Conservation (phyloP, 2,329 filamentous ascomycete species). For the Penicillium hesseltinei region DNA sequence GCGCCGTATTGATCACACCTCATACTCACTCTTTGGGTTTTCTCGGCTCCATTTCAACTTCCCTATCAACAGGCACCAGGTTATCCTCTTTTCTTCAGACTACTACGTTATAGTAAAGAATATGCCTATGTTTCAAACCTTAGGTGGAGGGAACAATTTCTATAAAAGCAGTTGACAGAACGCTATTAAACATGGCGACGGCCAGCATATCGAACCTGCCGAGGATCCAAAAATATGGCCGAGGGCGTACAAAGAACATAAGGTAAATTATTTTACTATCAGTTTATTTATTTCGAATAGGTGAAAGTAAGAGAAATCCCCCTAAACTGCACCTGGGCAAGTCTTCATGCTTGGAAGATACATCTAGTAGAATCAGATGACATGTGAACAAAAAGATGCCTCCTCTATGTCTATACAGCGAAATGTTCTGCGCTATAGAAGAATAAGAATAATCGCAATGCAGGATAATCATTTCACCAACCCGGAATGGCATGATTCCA, state of each 20-base stretch:
- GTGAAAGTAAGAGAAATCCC: not conserved
- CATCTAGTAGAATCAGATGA: not conserved
- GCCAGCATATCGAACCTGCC: constrained; percentile 21
- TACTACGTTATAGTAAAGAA: constrained; percentile 89
- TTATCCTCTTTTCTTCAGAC: constrained; percentile 57
- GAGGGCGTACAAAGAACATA: too few species aligned
- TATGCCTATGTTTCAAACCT: constrained; percentile 71
- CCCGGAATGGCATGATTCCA: not conserved
- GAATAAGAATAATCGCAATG: not conserved
- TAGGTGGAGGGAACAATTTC: constrained; percentile 90
- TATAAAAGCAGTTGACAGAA: constrained; percentile 72
- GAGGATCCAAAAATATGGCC: too few species aligned
- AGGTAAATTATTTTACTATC: not conserved
- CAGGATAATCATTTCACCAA: constrained; percentile 1
- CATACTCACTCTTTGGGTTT: too few species aligned
- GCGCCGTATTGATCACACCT: too few species aligned
- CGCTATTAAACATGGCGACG: constrained; percentile 81
- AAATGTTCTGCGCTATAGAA: not conserved
- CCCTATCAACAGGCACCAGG: too few species aligned
- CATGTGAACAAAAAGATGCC: not conserved
- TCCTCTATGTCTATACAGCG: not conserved
- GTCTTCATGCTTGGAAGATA: not conserved
- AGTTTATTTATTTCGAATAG: not conserved
- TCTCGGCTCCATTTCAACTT: too few species aligned
- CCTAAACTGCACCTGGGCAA: not conserved